Base-by-base conservation (phyloP, 2,329 filamentous ascomycete genomes). In the Penicillium sp. region DNA sequence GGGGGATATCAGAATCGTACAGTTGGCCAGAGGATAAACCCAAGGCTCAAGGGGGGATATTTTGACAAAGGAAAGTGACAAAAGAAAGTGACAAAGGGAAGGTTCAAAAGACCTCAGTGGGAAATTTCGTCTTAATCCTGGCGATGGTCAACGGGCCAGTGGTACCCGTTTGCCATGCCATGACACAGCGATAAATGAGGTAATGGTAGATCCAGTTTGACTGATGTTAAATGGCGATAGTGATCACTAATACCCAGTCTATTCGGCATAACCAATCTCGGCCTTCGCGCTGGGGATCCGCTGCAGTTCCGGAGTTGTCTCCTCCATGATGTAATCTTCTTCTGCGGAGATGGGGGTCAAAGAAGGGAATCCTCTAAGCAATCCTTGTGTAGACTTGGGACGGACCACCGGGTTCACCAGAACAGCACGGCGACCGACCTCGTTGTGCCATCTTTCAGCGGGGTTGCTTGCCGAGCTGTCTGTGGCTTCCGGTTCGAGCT, bases 331-430 rank as follows among this genome's bases (percentile, higher is more conserved):
- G 46, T 69, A 71, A 29, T 73, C 71, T 7, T 72, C 69, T 45
- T 71, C 73, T 2, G 69, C 68, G 19, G 69, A 69, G 45, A 71
- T 73, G 7, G 71, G 69, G 9, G 70, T 69, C 62, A 71, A 58
- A 12, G 74, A 72, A 13, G 75, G 71, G 62, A 80, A 82, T 51
- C 81, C 81, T 55, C 82, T 82, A 10, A 87, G 71, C 3, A 88
- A 74, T 4, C 82, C 86, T 71, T 88, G 83, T 25, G 79, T 80
- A 1, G 86, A 89, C 67, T 84, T 86, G n/a, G 83, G 78, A 17
- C 84, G 81, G 27, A 83, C 74, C 9, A 75, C 50, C 7, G 77
- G 83, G 59, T 87, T 85, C 15, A 94, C 81, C 31, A 96, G 79
- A 0, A 85, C 86, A 8, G 86, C 84, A 50, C 84, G 81, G 62